Base-by-base conservation (phyloP, 768 basidiomycete species). In the Lactifluus echinatus region DNA sequence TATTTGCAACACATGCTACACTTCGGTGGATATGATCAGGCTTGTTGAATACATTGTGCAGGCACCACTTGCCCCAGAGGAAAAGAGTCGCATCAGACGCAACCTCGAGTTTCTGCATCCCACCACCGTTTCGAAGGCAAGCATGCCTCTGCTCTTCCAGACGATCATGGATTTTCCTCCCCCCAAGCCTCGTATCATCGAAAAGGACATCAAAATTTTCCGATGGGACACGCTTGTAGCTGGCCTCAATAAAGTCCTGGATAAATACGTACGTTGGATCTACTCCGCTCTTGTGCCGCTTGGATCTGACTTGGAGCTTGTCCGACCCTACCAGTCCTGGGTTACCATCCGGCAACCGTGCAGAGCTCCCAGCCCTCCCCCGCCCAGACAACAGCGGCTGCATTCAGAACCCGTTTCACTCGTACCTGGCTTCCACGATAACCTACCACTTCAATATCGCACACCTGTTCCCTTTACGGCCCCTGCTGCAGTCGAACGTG, bases 161-260 rank as follows among this genome's bases (percentile, higher is more conserved):
- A 79, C 84, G 63, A 93, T 99, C 74, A 97, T 99, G 95, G 84
- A 89, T 50, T 95, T 96, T 67, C 90, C 93, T 0, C 82, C 83
- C 44, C 95, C 95, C 8, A 93, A 91, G 69, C 95, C 95, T 3
- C 79, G 95, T 54, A 94, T 93, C 68, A 99, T 98, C 61, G 95
- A 97, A 67, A 97, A 98, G 76, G 93, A 97, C 66, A 79, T 99
- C 66, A 91, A 91, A 69, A 85, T 90, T 8, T 91, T 91, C 64
- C 80, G 82, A 39, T 91, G 89, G 89, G 75, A 74, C 28, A 69
- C 79, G 44, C 74, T 91, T n/a, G 78, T 78, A 17, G 80, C 83
- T 61, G 87, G 87, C 0, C 69, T 91, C 51, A 83, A 87, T 46
- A 90, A 89, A 69, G 87, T 90, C 56, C 74, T 89, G 21, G 83